These are phyloP conservation scores for Albugo candida DNA, from an alignment of 352 stramenopile genomes.

Conservation along the genomic window DNA sequence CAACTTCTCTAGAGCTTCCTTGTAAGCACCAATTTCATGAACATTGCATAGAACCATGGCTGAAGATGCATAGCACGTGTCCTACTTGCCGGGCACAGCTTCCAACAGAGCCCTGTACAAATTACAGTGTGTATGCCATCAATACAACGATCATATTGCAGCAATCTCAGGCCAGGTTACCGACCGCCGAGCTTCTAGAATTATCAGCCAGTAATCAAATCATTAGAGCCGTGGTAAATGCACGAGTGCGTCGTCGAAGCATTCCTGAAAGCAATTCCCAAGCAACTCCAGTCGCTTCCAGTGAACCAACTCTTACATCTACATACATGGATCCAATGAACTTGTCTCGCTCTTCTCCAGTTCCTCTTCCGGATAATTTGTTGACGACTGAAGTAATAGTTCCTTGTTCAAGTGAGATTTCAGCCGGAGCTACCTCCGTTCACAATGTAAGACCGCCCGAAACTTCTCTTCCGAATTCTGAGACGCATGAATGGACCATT, in stretches of 20 bases:
- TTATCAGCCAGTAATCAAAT: constrained; percentile 69
- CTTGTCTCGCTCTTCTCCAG: no score
- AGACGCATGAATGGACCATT: no score
- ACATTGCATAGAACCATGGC: constrained; percentile 66
- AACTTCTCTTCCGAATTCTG: no score
- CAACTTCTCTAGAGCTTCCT: constrained; percentile 36
- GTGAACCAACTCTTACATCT: no score
- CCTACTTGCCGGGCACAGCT: constrained; percentile 65
- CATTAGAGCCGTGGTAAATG: constrained; percentile 73
- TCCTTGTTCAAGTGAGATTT: no score
- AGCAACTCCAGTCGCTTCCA: no score
- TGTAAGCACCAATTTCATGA: constrained; percentile 69
- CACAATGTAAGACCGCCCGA: no score
- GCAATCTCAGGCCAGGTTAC: constrained; percentile 61
- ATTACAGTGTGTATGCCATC: constrained; percentile 79
- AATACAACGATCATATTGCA: constrained; percentile 81
- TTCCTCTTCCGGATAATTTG: no score
- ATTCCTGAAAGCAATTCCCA: no score
- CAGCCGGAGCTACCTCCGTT: no score
- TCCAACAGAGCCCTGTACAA: constrained; percentile 59
- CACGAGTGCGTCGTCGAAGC: constrained; percentile 24
- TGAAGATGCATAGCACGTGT: constrained; percentile 74
- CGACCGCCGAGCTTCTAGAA: constrained; percentile 52
- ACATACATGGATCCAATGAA: no score
- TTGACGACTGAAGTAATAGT: no score